Conservation (phyloP, 2,329 filamentous ascomycete genomes). For the Neofusicoccum ribis region DNA sequence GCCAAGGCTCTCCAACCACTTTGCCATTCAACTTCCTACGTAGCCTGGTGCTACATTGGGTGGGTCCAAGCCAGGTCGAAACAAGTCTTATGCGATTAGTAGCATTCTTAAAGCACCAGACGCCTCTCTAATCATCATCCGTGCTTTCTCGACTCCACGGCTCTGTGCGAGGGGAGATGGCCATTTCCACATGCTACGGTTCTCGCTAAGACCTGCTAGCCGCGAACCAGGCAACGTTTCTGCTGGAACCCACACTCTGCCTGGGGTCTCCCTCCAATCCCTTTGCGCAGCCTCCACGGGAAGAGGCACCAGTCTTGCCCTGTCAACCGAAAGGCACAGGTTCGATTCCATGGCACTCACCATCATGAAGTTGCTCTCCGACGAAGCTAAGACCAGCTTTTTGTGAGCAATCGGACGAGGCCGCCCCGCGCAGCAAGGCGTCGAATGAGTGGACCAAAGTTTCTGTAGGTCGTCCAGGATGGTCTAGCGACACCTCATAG, state of each 20-base stretch:
- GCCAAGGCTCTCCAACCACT: background rate
- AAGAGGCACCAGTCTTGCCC: background rate
- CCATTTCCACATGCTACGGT: background rate
- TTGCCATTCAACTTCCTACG: background rate
- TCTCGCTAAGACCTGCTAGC: background rate
- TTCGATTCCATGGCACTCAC: background rate
- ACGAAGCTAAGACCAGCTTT: background rate
- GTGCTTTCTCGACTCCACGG: background rate
- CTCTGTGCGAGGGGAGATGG: background rate
- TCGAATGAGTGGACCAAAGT: background rate
- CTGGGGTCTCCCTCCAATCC: background rate
- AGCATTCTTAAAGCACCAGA: background rate
- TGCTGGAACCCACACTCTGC: background rate
- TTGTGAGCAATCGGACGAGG: slow-evolving; percentile 9
- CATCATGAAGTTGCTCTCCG: background rate
- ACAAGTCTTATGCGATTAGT: background rate
- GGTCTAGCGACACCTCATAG: background rate
- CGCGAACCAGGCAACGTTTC: background rate
- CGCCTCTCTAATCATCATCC: background rate
- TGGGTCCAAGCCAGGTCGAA: background rate
- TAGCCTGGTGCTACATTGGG: background rate
- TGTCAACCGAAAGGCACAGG: background rate
- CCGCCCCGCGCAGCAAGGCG: background rate
- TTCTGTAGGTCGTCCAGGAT: background rate
- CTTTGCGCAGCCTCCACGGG: background rate